phyloP scores from a whole-genome alignment of 208 protist genomes.

The Leishmania amazonensis region DNA sequence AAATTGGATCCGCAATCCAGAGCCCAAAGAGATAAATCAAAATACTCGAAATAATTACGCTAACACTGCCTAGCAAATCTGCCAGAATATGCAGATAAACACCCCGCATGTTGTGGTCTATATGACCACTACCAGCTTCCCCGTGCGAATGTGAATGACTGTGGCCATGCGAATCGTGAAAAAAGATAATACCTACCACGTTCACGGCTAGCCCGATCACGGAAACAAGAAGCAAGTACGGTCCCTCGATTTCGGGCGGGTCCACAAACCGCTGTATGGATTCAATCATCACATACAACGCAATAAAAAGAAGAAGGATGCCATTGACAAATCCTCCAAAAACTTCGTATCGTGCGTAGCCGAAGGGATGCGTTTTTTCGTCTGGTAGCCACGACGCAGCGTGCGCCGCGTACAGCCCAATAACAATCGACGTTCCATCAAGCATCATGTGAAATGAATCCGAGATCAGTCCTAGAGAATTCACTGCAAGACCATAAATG shows the following conservation, averaged over 20 bases:
- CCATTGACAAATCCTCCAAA: constrained; percentile 90
- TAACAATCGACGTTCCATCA: constrained; percentile 94
- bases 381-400: constrained; percentile 91
- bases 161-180: constrained; percentile 72
- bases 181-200: constrained; percentile 82
- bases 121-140: constrained; percentile 28
- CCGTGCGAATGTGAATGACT: constrained; percentile 54
- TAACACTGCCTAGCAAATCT: constrained; percentile 85
- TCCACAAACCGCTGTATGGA: constrained; percentile 76
- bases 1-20: constrained; percentile 80
- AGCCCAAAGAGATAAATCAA: constrained; percentile 63
- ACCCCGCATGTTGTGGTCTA: constrained; percentile 85
- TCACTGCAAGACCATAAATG: constrained; percentile 69
- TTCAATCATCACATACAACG: constrained; percentile 79
- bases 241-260: constrained; percentile 73
- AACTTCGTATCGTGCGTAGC: constrained; percentile 83
- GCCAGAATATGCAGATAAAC: constrained; percentile 91
- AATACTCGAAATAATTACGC: constrained; percentile 83
- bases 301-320: constrained; percentile 80
- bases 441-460: constrained; percentile 98
- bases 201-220: constrained; percentile 87
- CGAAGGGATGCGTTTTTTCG: constrained; percentile 82
- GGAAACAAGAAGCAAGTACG: constrained; percentile 82
- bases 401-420: constrained; percentile 92
- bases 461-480: constrained; percentile 93